Evolutionary conservation across 1,284 basidiomycete species (phyloP).

Genomic region (Schizophyllum amplum): DNA sequence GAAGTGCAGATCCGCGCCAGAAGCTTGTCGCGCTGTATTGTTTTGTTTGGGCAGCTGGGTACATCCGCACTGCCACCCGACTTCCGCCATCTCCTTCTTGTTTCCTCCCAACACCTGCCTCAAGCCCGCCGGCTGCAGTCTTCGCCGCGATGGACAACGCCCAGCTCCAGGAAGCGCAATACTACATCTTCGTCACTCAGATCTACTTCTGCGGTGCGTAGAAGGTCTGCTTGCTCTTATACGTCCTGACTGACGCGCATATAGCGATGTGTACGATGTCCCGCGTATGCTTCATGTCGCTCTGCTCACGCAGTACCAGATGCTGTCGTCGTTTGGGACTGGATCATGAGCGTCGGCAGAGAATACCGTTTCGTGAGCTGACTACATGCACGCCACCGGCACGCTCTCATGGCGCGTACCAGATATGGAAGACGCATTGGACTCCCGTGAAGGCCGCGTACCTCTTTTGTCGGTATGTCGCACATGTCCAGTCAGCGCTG

Average conservation of each 20-base stretch:
- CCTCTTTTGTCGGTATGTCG: constrained; percentile 64
- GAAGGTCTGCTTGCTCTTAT: constrained; percentile 14
- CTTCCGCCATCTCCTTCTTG: neutral
- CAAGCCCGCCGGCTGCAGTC: constrained; percentile 10
- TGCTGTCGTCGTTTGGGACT: constrained; percentile 75
- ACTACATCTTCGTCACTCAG: constrained; percentile 54
- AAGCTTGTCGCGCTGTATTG: neutral
- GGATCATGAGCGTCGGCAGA: constrained; percentile 64
- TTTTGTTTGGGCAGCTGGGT: neutral
- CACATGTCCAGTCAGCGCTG: constrained; percentile 11
- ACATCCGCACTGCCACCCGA: neutral
- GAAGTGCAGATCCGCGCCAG: neutral
- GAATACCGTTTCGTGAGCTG: constrained; percentile 63
- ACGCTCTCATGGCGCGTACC: constrained; percentile 10
- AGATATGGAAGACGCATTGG: constrained; percentile 78
- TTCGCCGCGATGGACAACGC: constrained; percentile 19
- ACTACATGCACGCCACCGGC: constrained; percentile 5
- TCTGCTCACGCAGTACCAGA: constrained; percentile 35
- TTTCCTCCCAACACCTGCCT: neutral
- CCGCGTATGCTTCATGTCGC: constrained; percentile 15
- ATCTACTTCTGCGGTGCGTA: constrained; percentile 75
- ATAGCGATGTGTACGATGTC: constrained; percentile 61
- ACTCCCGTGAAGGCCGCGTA: constrained; percentile 73
- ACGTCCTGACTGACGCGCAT: constrained; percentile 16
- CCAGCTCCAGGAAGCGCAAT: constrained; percentile 30